Evolutionary conservation across 2,329 filamentous ascomycete genomes (phyloP).

Genomic region (Talaromyces sp.): DNA sequence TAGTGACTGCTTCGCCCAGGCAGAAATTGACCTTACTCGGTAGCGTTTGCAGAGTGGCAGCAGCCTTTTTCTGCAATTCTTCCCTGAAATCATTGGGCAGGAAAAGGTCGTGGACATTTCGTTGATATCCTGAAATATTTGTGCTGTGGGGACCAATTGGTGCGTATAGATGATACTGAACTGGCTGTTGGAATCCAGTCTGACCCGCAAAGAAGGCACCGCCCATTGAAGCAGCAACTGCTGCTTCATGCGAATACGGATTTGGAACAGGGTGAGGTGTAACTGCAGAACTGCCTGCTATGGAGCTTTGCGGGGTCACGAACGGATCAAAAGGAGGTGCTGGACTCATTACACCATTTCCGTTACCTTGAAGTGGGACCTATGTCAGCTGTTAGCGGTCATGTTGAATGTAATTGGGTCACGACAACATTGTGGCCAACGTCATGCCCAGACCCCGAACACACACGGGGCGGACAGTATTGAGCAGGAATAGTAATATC

Average conservation of each 20-base stretch:
- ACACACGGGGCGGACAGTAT: not conserved
- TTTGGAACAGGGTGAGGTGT: constrained; percentile 51
- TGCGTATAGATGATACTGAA: constrained; percentile 89
- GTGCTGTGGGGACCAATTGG: constrained; percentile 79
- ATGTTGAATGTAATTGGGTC: not conserved
- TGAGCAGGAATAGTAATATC: not conserved
- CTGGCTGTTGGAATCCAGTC: constrained; percentile 61
- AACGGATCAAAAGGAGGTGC: constrained; percentile 62
- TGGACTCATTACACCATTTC: constrained; percentile 51
- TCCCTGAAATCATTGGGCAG: constrained; percentile 81
- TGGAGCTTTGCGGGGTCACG: constrained; percentile 54
- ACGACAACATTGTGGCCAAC: constrained; percentile 1
- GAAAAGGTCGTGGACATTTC: constrained; percentile 86
- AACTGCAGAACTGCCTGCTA: constrained; percentile 48
- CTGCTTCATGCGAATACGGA: constrained; percentile 73
- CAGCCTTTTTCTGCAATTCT: constrained; percentile 82
- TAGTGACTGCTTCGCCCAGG: not conserved
- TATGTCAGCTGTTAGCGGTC: constrained; percentile 18
- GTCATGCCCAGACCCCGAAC: not conserved
- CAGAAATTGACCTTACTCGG: constrained; percentile 57
- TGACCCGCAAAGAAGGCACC: constrained; percentile 64
- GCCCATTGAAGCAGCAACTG: constrained; percentile 42
- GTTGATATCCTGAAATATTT: constrained; percentile 78
- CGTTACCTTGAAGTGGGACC: constrained; percentile 42
- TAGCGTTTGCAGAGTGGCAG: constrained; percentile 79